Evolutionary conservation across 2,329 filamentous ascomycete species (phyloP).

Genomic region (Aspergillus melleus): DNA sequence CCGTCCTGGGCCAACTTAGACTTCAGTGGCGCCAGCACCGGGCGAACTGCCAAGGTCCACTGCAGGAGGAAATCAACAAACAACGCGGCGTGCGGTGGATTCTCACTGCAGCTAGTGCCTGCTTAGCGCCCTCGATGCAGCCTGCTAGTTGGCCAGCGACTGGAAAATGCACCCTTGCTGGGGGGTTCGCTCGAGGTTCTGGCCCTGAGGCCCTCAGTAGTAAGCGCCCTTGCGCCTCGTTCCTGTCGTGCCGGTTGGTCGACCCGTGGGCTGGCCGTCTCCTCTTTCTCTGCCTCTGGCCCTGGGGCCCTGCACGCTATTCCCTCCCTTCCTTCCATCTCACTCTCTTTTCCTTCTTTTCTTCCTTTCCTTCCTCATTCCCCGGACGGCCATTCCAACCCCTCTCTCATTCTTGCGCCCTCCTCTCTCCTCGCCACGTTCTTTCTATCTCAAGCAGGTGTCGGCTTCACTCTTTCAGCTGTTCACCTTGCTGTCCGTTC

Average conservation of each 20-base stretch:
- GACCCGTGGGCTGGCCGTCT: not conserved
- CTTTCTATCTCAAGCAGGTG: constrained; percentile 41
- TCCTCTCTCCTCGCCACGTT: constrained; percentile 9
- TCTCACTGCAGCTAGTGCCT: constrained; percentile 1
- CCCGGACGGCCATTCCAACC: constrained; percentile 11
- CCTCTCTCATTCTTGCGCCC: constrained; percentile 7
- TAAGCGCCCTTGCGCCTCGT: constrained; percentile 24
- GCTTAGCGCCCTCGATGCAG: constrained; percentile 8
- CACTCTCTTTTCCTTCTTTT: constrained; percentile 10
- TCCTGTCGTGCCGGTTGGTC: constrained; percentile 7
- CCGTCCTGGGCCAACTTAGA: not conserved
- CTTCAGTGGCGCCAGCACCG: constrained; percentile 6
- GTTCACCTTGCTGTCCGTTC: constrained; percentile 53
- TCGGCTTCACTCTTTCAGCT: constrained; percentile 68
- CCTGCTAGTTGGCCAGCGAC: constrained; percentile 2
- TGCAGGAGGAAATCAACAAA: constrained; percentile 12
- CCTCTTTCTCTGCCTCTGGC: not conserved
- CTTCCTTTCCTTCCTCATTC: constrained; percentile 19
- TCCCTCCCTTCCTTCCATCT: constrained; percentile 4
- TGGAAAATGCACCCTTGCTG: constrained; percentile 9
- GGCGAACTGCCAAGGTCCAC: constrained; percentile 7
- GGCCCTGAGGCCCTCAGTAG: constrained; percentile 7
- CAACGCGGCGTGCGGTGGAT: constrained; percentile 12
- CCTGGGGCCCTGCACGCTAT: not conserved
- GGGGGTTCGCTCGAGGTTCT: constrained; percentile 13